A percentile compares a stretch with the other conserved stretches of the same genome.
Conservation (phyloP, 345 rosid species). For the Adansonia digitata region DNA sequence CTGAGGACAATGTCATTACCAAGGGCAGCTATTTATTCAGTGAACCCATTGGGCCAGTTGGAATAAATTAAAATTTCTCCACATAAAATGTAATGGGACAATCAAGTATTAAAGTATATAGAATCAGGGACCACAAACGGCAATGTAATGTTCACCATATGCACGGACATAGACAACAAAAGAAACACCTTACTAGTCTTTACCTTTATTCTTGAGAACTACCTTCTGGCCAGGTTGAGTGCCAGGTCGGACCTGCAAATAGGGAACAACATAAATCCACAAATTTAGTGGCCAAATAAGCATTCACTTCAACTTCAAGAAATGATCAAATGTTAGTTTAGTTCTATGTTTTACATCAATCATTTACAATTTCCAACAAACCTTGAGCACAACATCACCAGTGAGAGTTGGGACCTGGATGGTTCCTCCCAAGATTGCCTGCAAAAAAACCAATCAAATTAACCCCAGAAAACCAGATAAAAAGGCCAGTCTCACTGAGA, state of each 20-base stretch:
- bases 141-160: background rate
- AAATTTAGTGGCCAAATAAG: background rate
- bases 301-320: conserved; percentile 3
- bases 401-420: conserved; percentile 95
- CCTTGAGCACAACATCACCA: conserved; percentile 97
- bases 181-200: background rate
- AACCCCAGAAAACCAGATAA: no score
- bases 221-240: conserved; percentile 99
- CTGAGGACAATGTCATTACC: background rate
- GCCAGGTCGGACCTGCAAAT: conserved; percentile 81
- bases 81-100: background rate
- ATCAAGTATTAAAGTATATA: background rate
- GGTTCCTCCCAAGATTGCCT: conserved; percentile 99
- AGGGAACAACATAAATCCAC: background rate
- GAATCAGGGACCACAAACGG: background rate
- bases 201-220: conserved; percentile 92
- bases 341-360: background rate
- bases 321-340: background rate
- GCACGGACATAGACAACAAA: no score
- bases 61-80: background rate
- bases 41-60: no score
- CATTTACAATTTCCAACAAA: conserved; percentile 20
- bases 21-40: background rate
- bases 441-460: conserved; percentile 24
- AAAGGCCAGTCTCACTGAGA: background rate